Evolutionary conservation across 179 eudicot genomes (phyloP), one percentile per base, ranked within the genome.

Genomic region (Silene noctiflora): DNA sequence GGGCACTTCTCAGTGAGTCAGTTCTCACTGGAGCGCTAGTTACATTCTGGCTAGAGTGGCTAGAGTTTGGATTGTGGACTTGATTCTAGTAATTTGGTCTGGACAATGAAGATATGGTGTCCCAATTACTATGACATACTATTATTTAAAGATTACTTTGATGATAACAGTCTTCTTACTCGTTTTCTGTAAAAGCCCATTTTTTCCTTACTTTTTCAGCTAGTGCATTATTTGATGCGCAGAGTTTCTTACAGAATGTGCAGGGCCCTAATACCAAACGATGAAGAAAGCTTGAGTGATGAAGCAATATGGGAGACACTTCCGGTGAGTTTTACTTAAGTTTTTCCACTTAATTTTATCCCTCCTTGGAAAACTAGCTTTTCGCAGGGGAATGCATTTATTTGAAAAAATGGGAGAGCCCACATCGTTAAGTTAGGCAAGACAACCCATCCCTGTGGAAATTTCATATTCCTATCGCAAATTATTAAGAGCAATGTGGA

Each of bases 251-350:
- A 75, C 88, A 94, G 98, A 83, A 94, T 93, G 98, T 94, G 98
- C 81, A 87, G 93, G 84, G 93, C 98, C 70, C 80, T 94, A 77
- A 85, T 94, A 83, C 98, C 98, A 0, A 96, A 91, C 76, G 98
- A 94, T 78, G 96, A 91, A 76, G 97, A 91, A 84, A 87, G 87
- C 84, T 78, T 91, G 86, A 91, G 86, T 76, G 95, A 92, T 82
- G 98, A 89, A 69, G 94, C 95, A 65, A 85, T 94, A 85, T 94
- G 98, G 97, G 98, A 94, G 86, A 93, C 97, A 20, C 97, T 94
- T 84, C 98, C 98, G 70, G 98, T 93, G 78, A 88, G 95, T 51
- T 51, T 13, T 51, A 51, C 17, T 51, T 14, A 4, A 11, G 14
- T 14, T 51, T 51, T 51, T 12, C n/a, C 58, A 51, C 0, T 51